Evolutionary conservation across 306 rosid genomes (phyloP), one percentile per base, ranked within the genome.

Genomic region (Acacia confusa): DNA sequence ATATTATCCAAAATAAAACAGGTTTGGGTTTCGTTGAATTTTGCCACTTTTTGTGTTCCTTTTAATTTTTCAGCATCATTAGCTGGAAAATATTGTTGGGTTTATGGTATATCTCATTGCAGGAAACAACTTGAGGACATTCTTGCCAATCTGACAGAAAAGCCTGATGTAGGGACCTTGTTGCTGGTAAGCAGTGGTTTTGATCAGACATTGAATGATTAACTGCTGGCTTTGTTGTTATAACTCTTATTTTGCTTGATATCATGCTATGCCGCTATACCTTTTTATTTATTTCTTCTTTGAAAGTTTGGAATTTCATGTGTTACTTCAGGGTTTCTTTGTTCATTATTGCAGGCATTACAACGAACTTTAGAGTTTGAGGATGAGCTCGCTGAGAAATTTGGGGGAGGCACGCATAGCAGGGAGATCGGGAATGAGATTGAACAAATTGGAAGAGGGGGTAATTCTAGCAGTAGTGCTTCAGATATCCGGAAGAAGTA

Each of bases 91-190:
- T 57, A 28, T 78, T 52, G 9, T 81, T 76, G 36, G 85, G 83
- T 50, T 70, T 44, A 76, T 81, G 87, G 60, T 77, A n/a, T 61
- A 68, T 84, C 72, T 84, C 58, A 84, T 80, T 82, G n/a, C 94
- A 95, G 99, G 90, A 95, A 91, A 89, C 99, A 93, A 84, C 92
- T 95, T 28, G 99, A 95, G 91, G 99, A 95, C 83, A 93, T 93
- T 85, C 96, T 92, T 84, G 81, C 78, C 84, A 87, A 85, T 86
- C 81, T 92, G 82, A 93, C 89, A 82, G 99, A 93, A 84, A 95
- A 93, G 87, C 98, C 97, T 76, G 99, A 95, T 87, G 98, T 95
- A 79, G 99, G 93, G 80, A 87, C 94, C 69, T 82, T 95, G 87
- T 85, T 95, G 79, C 61, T 91, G 94, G 99, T 95, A 85, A 84